Percentiles rank a stretch among this genome's conserved stretches.
These are phyloP conservation scores for Penicillium roqueforti DNA, from an alignment of 495 filamentous ascomycete species.

Conservation along the genomic window DNA sequence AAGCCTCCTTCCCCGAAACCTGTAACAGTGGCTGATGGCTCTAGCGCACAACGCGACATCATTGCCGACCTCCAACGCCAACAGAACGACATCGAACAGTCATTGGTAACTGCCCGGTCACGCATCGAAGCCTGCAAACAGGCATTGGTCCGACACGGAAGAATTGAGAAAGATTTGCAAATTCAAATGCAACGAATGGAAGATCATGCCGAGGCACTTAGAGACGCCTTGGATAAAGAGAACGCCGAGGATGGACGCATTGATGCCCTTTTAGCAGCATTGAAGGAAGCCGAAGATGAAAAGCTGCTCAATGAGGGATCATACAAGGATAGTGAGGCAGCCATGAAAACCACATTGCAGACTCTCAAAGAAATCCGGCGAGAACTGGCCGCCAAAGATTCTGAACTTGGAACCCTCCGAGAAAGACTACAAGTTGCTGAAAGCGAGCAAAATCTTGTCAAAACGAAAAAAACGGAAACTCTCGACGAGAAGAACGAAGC, in stretches of 20 bases:
- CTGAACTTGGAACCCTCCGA: conserved; percentile 36
- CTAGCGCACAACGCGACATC: conserved; percentile 42
- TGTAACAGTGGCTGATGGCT: background rate
- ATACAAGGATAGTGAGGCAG: conserved; percentile 49
- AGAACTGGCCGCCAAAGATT: conserved; percentile 38
- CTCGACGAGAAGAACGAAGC: conserved; percentile 65
- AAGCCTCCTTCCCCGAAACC: background rate
- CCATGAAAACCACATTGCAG: conserved; percentile 48
- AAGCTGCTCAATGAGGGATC: conserved; percentile 40
- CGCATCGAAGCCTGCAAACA: conserved; percentile 35
- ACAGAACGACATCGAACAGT: conserved; percentile 35
- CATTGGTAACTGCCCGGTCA: conserved; percentile 28
- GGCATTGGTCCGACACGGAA: conserved; percentile 40
- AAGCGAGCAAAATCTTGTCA: conserved; percentile 48
- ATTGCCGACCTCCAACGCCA: conserved; percentile 41
- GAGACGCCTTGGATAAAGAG: conserved; percentile 56
- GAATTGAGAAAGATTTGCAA: conserved; percentile 45
- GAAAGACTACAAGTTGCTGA: conserved; percentile 53
- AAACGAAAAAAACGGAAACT: conserved; percentile 47
- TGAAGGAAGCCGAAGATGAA: conserved; percentile 52
- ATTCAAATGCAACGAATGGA: conserved; percentile 55
- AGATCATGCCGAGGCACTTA: conserved; percentile 53
- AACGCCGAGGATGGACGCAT: conserved; percentile 58
- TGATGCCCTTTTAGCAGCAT: conserved; percentile 51
- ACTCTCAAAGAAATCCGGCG: conserved; percentile 38